Evolutionary conservation across 2,329 filamentous ascomycete genomes (phyloP).

Genomic region (Lomentospora prolificans): DNA sequence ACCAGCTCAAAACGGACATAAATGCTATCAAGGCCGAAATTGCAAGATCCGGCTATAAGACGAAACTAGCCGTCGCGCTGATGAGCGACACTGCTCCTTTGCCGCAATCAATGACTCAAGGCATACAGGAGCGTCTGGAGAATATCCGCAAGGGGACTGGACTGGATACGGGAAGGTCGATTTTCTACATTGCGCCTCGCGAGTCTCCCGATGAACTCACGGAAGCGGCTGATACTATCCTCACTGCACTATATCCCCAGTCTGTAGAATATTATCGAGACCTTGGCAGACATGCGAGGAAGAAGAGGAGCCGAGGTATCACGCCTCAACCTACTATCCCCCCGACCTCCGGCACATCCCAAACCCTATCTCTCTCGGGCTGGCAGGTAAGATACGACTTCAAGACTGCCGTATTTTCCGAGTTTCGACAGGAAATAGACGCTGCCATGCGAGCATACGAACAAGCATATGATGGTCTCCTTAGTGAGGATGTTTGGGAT

Average conservation of each 20-base stretch:
- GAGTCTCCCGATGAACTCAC: constrained; percentile 62
- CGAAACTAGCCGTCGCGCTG: constrained; percentile 66
- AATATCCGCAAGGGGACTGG: constrained; percentile 70
- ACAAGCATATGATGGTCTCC: constrained; percentile 72
- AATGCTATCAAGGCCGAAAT: constrained; percentile 64
- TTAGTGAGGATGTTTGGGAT: constrained; percentile 77
- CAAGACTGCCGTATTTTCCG: constrained; percentile 82
- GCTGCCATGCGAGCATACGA: constrained; percentile 77
- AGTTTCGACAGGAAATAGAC: constrained; percentile 90
- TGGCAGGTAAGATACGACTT: constrained; percentile 96
- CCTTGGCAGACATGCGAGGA: constrained; percentile 79
- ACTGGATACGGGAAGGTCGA: constrained; percentile 64
- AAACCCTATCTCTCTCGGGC: constrained; percentile 71
- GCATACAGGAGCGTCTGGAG: constrained; percentile 58
- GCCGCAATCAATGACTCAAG: constrained; percentile 43
- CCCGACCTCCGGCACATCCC: constrained; percentile 73
- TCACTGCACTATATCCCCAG: constrained; percentile 62
- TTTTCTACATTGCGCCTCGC: constrained; percentile 74
- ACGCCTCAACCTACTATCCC: constrained; percentile 74
- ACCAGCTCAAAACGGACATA: constrained; percentile 80
- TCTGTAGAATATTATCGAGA: constrained; percentile 89
- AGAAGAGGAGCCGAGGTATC: constrained; percentile 73
- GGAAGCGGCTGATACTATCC: constrained; percentile 62
- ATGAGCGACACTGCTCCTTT: constrained; percentile 44
- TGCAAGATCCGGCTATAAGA: constrained; percentile 62